Conservation (phyloP, 2,329 filamentous ascomycete species). For the Tetracladium maxilliforme region DNA sequence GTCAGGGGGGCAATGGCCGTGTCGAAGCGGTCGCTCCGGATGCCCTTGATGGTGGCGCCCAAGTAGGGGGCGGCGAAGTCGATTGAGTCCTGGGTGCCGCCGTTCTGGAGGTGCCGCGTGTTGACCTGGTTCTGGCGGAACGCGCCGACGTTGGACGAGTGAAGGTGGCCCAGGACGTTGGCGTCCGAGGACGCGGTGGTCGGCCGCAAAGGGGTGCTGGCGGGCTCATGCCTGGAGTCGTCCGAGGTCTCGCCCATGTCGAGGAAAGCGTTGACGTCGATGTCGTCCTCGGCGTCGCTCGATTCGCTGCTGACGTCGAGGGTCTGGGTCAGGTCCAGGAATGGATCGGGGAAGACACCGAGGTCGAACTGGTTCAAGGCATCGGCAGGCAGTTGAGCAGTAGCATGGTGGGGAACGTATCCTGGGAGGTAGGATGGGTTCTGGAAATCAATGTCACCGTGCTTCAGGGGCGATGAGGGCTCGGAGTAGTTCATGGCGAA, state of each 20-base stretch:
- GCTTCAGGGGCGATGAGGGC: too few relatives aligned
- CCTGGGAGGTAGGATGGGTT: too few relatives aligned
- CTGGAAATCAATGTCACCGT: too few relatives aligned
- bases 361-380: too few relatives aligned
- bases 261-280: slow-evolving; percentile 27
- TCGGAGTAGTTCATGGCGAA: slow-evolving; percentile 17
- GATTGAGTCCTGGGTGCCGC: slow-evolving; percentile 46
- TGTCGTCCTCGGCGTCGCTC: slow-evolving; percentile 18
- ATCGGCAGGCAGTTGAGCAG: too few relatives aligned
- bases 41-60: slow-evolving; percentile 43
- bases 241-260: slow-evolving; percentile 49
- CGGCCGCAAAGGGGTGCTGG: slow-evolving; percentile 34
- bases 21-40: slow-evolving; percentile 50
- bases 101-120: slow-evolving; percentile 40
- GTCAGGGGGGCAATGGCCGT: slow-evolving; percentile 56
- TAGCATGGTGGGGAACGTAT: too few relatives aligned
- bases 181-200: slow-evolving; percentile 31
- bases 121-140: slow-evolving; percentile 60
- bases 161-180: slow-evolving; percentile 45
- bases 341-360: too few relatives aligned
- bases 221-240: slow-evolving; percentile 64
- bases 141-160: slow-evolving; percentile 58
- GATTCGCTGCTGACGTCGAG: slow-evolving; percentile 11
- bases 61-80: slow-evolving; percentile 45
- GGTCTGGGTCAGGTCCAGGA: too few relatives aligned